Conservation (phyloP, 139 green algal genomes). For the Nannochloris sp. region DNA sequence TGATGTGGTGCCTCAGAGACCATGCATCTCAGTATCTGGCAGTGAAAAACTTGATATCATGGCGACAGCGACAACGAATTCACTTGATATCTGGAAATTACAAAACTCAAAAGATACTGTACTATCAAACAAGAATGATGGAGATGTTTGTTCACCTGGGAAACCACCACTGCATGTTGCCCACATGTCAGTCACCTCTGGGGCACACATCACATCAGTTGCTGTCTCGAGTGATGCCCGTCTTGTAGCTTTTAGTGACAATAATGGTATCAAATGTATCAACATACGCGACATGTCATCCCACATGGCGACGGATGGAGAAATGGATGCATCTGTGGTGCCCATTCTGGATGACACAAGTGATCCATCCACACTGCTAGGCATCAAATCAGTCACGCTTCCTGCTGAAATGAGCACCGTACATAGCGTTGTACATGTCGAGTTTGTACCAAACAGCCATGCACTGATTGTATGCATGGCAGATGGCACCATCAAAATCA, state of each 20-base stretch:
- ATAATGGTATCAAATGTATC: background rate
- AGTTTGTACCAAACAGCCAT: background rate
- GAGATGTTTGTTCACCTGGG: background rate
- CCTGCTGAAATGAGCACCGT: conserved; percentile 10
- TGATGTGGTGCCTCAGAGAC: conserved; percentile 13
- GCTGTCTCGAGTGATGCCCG: conserved; percentile 51
- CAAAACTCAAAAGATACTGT: background rate
- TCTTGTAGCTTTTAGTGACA: conserved; percentile 50
- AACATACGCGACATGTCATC: background rate
- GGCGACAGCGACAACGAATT: conserved; percentile 33
- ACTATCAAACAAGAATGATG: background rate
- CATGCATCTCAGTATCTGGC: conserved; percentile 3
- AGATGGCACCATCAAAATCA: conserved; percentile 3
- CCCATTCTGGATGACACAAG: background rate
- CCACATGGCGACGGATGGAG: background rate
- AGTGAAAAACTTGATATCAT: conserved; percentile 7
- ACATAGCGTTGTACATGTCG: background rate
- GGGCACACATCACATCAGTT: background rate
- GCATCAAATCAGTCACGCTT: conserved; percentile 7
- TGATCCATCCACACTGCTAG: background rate
- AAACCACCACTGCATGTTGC: background rate
- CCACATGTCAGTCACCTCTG: background rate
- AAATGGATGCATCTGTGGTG: background rate
- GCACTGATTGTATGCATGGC: background rate
- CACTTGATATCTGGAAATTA: conserved; percentile 55